Evolutionary conservation across 106 monocot species (phyloP).

Genomic region (Dioscorea zingiberensis): DNA sequence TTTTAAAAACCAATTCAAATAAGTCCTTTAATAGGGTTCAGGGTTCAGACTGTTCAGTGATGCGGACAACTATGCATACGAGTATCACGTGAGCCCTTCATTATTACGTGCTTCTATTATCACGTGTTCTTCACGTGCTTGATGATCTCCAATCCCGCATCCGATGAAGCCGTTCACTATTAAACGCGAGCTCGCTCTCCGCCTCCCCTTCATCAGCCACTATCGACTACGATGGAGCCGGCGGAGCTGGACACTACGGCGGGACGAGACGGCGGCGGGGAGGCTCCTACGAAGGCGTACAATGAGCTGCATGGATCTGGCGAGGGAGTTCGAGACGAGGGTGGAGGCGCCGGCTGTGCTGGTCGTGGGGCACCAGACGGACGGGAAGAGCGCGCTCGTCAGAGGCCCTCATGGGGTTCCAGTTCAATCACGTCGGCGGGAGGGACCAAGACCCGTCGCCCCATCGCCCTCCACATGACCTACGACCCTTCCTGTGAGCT

Average conservation of each 20-base stretch:
- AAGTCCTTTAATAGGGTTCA: too few relatives aligned
- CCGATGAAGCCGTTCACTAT: too few relatives aligned
- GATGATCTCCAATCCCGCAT: too few relatives aligned
- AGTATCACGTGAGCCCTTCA: too few relatives aligned
- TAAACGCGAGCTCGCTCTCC: not conserved
- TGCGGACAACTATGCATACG: too few relatives aligned
- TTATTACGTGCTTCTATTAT: too few relatives aligned
- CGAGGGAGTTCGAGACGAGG: conserved; percentile 59
- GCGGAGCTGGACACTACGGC: too few relatives aligned
- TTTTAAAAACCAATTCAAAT: too few relatives aligned
- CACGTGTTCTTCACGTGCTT: too few relatives aligned
- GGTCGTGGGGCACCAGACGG: conserved; percentile 88
- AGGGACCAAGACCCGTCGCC: conserved; percentile 89
- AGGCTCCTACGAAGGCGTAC: conserved; percentile 78
- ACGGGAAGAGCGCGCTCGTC: conserved; percentile 93
- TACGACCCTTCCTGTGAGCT: conserved; percentile 43
- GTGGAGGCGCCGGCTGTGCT: conserved; percentile 80
- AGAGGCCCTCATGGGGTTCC: conserved; percentile 95
- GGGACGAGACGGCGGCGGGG: not conserved
- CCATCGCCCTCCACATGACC: conserved; percentile 78
- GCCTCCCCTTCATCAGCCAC: not conserved
- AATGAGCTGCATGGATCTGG: conserved; percentile 85
- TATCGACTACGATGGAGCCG: too few relatives aligned
- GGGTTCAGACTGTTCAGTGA: too few relatives aligned
- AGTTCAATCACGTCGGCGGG: conserved; percentile 97